These are phyloP conservation scores for Eucalyptus polybractea DNA, from an alignment of 345 rosid genomes.

Conservation along the genomic window DNA sequence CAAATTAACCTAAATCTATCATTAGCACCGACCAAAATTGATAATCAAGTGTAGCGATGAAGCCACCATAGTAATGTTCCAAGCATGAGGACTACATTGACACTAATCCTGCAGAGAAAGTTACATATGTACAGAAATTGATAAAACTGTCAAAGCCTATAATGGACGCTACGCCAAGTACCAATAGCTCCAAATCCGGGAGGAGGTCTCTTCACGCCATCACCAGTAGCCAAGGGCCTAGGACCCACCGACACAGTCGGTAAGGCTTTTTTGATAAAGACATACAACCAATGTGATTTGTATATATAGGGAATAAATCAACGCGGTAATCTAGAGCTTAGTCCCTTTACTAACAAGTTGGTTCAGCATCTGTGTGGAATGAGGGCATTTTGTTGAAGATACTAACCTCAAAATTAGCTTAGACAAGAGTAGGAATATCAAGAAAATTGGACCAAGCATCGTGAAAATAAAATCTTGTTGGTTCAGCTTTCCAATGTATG, in stretches of 20 bases:
- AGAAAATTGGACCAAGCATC: no score
- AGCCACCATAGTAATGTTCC: not conserved
- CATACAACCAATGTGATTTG: not conserved
- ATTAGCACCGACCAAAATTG: not conserved
- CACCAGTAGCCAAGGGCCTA: not conserved
- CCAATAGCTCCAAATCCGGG: not conserved
- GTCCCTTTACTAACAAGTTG: not conserved
- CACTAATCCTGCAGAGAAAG: not conserved
- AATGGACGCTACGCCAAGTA: not conserved
- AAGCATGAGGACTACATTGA: not conserved
- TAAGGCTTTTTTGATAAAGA: not conserved
- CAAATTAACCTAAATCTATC: not conserved
- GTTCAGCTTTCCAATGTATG: not conserved
- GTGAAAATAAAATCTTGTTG: no score
- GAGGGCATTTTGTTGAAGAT: not conserved
- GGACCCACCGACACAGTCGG: not conserved
- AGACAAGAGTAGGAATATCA: no score
- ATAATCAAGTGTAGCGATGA: not conserved
- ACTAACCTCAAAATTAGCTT: not conserved
- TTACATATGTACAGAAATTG: not conserved
- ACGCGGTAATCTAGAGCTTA: not conserved
- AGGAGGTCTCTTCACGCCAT: not conserved
- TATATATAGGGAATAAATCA: not conserved
- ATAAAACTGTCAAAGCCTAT: not conserved
- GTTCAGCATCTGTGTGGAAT: not conserved